Evolutionary conservation across 2,329 filamentous ascomycete genomes (phyloP), one percentile per base, ranked within the genome.

Genomic region (Phialophora macrospora): DNA sequence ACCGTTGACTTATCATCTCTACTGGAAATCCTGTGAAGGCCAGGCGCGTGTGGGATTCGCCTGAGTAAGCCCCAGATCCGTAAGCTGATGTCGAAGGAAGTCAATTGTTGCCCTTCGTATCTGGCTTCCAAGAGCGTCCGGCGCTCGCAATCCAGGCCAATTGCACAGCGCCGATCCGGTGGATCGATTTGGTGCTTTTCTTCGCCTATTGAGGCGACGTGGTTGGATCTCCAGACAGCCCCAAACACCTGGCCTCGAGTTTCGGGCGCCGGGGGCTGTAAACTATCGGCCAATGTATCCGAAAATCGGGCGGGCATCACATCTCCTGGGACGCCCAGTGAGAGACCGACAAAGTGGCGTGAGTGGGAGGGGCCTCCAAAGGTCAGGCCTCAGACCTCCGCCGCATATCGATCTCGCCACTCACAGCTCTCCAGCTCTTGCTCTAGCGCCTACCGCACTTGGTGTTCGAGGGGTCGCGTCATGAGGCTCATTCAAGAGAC

Each of bases 81-180:
- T 59, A 59, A 59, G 56, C 56, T 59, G 56, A 59, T 59, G 56
- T 28, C 14, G 26, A 28, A 46, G 41, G 22, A 3, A 30, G 26
- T 26, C 48, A 14, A 51, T 28, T 24, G 20, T 14, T 12, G 55
- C 5, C 22, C 14, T 30, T 26, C 20, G 55, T 28, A 7, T 26
- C 14, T 22, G 55, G 20, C n/a, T 28, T 20, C 20, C 41, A 28
- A 28, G 28, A 58, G 34, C 28, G 55, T 28, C n/a, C 24, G 28
- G 22, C 20, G 24, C 38, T 34, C 34, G 38, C 55, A 17, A 14
- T 24, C 55, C 24, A 26, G 4, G 1, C n/a, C 8, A 20, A 12
- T 12, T 12, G 14, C n/a, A n/a, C 28, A n/a, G 54, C 41, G 30
- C 20, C 22, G 17, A 22, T 38, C 12, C 28, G 24, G 54, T 38